Evolutionary conservation across 768 basidiomycete species (phyloP).

Genomic region (Candolleomyces efflorescens): DNA sequence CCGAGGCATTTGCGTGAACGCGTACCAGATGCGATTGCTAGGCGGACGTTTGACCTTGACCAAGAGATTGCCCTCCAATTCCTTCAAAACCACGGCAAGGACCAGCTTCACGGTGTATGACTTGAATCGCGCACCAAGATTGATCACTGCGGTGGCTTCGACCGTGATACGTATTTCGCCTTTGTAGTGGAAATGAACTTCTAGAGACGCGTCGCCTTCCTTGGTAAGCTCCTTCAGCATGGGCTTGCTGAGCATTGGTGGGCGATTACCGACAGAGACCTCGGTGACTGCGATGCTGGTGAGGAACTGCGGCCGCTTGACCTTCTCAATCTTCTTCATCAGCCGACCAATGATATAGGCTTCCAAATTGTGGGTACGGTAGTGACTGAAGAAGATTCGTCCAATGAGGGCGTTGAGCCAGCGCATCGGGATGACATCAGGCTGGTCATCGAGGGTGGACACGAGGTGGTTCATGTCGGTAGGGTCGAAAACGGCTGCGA

Average conservation of each 20-base stretch:
- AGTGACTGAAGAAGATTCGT: constrained; percentile 88
- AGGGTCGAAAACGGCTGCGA: constrained; percentile 63
- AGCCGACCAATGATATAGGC: constrained; percentile 79
- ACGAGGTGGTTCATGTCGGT: constrained; percentile 83
- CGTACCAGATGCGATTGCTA: constrained; percentile 93
- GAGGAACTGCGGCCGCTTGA: constrained; percentile 85
- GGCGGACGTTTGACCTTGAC: constrained; percentile 93
- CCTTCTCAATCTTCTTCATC: constrained; percentile 92
- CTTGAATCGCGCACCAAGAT: constrained; percentile 79
- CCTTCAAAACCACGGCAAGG: constrained; percentile 82
- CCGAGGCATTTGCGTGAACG: constrained; percentile 84
- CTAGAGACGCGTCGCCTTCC: constrained; percentile 89
- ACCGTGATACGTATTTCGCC: constrained; percentile 89
- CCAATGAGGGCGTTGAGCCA: constrained; percentile 97
- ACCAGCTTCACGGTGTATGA: constrained; percentile 88
- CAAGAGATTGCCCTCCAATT: constrained; percentile 87
- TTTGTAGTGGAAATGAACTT: constrained; percentile 79
- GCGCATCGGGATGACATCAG: constrained; percentile 94
- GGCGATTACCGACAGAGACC: constrained; percentile 79
- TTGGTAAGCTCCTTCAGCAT: constrained; percentile 97
- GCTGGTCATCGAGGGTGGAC: constrained; percentile 82
- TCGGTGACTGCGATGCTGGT: constrained; percentile 83
- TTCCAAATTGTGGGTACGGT: constrained; percentile 80
- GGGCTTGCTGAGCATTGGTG: constrained; percentile 90
- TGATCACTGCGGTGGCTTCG: constrained; percentile 85